Evolutionary conservation across 805 yeast species (phyloP), one percentile per base, ranked within the genome.

Genomic region (Metschnikowia borealis): DNA sequence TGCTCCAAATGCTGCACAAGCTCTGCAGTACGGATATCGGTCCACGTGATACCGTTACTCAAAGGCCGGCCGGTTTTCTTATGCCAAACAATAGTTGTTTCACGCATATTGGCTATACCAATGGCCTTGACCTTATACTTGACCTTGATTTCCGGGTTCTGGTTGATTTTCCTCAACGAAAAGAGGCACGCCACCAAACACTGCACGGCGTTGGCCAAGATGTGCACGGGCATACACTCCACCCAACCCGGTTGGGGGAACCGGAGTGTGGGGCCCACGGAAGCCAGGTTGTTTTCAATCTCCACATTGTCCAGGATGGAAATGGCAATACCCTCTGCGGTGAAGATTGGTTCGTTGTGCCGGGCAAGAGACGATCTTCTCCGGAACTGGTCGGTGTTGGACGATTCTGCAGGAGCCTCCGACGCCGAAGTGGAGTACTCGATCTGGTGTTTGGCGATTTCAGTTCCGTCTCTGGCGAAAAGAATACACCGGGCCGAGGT

Each of bases 21-120:
- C 17, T 76, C 81, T 8, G 87, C 71, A 38, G 96, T 92, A 63
- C 98, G 80, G 38, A 96, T 87, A 70, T 91, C 98, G 54, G 92
- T 88, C 98, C 98, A 91, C 35, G 91, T 96, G 66, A 91, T 89
- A 62, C 97, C 97, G 65, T 87, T 85, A 63, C 84, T 79, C 49
- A 89, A 79, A 3, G 96, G 95, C 56, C 74, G 71, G 38, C 97
- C 97, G 2, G 97, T 89, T 47, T 74, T 74, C 57, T 83, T 79
- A 50, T 89, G 85, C 97, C 97, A 91, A 44, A 91, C 83, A 48
- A 86, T 78, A 29, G 96, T 85, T 39, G 98, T 91, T 71, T 91
- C 98, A 65, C 98, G 81, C 94, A 92, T 95, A 70, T 90, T 92
- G 47, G 97, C 94, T 58, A 91, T 81, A 23, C 98, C 98, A 58